Conservation (phyloP, 2,329 filamentous ascomycete genomes). For the Stachybotrys elegans region DNA sequence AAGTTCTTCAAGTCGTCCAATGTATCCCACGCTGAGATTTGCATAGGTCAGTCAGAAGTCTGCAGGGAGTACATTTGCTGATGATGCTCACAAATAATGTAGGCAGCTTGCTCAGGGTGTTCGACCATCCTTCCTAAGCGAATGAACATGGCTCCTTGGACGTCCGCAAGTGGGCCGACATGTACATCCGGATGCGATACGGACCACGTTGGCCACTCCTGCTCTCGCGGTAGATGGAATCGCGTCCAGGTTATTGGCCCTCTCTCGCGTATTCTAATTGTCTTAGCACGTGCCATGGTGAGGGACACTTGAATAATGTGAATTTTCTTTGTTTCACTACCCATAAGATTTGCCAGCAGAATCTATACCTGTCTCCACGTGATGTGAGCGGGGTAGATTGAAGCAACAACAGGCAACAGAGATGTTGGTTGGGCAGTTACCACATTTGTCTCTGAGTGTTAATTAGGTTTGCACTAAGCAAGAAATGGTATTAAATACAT, state of each 20-base stretch:
- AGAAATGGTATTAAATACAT: too few species aligned
- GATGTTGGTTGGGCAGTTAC: too few species aligned
- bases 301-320: too few species aligned
- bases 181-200: slow-evolving; percentile 8
- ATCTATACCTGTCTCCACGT: too few species aligned
- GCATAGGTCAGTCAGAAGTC: slow-evolving; percentile 3
- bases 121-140: slow-evolving; percentile 14
- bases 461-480: too few species aligned
- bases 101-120: slow-evolving; percentile 13
- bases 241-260: slow-evolving; percentile 12
- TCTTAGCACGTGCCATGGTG: not conserved
- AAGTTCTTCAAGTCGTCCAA: slow-evolving; percentile 11
- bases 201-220: slow-evolving; percentile 15
- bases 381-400: too few species aligned
- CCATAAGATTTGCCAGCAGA: too few species aligned
- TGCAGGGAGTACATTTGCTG: not conserved
- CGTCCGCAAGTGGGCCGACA: slow-evolving; percentile 10
- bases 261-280: not conserved
- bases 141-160: slow-evolving; percentile 4
- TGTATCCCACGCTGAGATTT: slow-evolving; percentile 8
- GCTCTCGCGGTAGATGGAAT: slow-evolving; percentile 13
- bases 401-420: too few species aligned
- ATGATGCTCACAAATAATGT: slow-evolving; percentile 10
- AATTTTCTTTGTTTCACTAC: too few species aligned
- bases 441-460: too few species aligned